Conservation (phyloP, 2,329 filamentous ascomycete species). For the Colletotrichum sp. region DNA sequence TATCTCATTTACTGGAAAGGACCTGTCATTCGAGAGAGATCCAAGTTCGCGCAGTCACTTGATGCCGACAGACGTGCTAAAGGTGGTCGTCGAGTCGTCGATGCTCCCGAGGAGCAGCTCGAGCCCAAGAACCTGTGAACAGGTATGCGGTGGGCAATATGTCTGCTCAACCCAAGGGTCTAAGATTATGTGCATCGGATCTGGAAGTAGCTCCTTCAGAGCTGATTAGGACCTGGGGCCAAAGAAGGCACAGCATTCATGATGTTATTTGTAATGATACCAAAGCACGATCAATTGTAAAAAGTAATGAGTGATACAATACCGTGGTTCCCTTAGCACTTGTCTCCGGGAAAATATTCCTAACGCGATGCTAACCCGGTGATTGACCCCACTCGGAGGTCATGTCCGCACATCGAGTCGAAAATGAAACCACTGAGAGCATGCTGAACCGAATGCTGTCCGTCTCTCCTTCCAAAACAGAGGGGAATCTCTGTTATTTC, state of each 20-base stretch:
- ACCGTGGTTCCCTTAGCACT: background rate
- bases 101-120: background rate
- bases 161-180: accelerated
- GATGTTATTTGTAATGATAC: background rate
- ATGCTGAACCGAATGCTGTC: too few species aligned
- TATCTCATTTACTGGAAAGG: slow-evolving; percentile 24
- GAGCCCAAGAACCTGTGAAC: background rate
- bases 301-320: background rate
- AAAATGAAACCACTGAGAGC: accelerated
- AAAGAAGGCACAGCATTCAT: background rate
- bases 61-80: background rate
- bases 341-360: accelerated
- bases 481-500: background rate
- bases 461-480: background rate
- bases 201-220: background rate
- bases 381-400: background rate
- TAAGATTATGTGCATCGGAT: too few species aligned
- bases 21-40: slow-evolving; percentile 13
- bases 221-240: background rate
- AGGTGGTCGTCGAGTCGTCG: slow-evolving; percentile 2
- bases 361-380: background rate
- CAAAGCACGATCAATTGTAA: background rate
- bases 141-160: background rate
- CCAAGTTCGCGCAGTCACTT: slow-evolving; percentile 21
- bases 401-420: background rate